These are phyloP conservation scores for Trichoderma aggressivum DNA, from an alignment of 2,329 filamentous ascomycete genomes.

Conservation along the genomic window DNA sequence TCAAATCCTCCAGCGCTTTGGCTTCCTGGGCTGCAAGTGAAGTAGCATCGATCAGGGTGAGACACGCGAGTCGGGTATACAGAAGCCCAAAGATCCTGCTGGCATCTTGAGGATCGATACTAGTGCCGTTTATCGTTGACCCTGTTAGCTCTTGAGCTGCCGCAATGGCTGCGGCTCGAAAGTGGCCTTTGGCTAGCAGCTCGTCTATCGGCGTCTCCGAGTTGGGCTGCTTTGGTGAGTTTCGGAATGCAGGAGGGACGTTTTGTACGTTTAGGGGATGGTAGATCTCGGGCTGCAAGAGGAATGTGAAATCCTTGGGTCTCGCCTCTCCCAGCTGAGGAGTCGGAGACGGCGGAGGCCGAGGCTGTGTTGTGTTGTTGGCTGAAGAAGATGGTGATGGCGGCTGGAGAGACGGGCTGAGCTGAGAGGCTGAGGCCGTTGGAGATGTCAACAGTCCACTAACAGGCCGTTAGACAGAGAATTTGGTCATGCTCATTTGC, in stretches of 20 bases:
- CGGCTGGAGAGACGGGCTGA: slow-evolving; percentile 11
- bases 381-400: slow-evolving; percentile 23
- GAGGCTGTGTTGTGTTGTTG: slow-evolving; percentile 27
- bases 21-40: slow-evolving; percentile 66
- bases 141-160: slow-evolving; percentile 60
- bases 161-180: slow-evolving; percentile 71
- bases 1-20: slow-evolving; percentile 61
- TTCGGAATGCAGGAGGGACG: slow-evolving; percentile 64
- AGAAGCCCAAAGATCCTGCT: slow-evolving; percentile 70
- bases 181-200: slow-evolving; percentile 71
- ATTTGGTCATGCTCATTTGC: not conserved
- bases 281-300: slow-evolving; percentile 77
- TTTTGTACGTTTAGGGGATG: slow-evolving; percentile 69
- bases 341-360: slow-evolving; percentile 28
- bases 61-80: slow-evolving; percentile 76
- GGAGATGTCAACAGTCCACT: slow-evolving; percentile 32
- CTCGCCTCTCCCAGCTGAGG: slow-evolving; percentile 31
- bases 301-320: slow-evolving; percentile 71
- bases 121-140: slow-evolving; percentile 40
- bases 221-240: slow-evolving; percentile 60
- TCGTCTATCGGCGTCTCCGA: slow-evolving; percentile 62
- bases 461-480: not conserved
- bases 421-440: slow-evolving; percentile 26
- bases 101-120: slow-evolving; percentile 53
- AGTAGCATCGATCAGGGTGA: slow-evolving; percentile 73